These are phyloP conservation scores for Miscanthus lutarioriparius DNA, from an alignment of 176 grass and related monocot species.

Conservation along the genomic window DNA sequence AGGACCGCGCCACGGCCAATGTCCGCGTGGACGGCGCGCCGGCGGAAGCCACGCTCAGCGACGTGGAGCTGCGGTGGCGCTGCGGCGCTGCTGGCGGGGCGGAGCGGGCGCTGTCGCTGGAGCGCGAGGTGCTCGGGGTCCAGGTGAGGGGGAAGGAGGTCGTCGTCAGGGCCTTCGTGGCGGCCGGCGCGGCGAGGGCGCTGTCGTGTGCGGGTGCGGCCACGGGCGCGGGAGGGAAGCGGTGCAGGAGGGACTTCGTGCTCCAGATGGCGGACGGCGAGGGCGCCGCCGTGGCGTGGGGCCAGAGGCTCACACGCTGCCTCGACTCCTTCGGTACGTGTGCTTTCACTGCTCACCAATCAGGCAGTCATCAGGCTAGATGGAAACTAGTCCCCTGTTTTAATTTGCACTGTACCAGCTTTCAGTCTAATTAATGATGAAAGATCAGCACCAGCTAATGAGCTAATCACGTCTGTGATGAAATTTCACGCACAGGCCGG, in stretches of 20 bases:
- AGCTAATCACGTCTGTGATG: not conserved
- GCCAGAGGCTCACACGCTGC: conserved; percentile 23
- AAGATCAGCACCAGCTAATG: not conserved
- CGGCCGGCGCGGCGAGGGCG: not conserved
- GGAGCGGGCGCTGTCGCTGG: conserved; percentile 45
- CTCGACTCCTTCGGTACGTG: conserved; percentile 57
- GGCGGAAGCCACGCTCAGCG: conserved; percentile 40
- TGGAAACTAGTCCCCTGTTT: not conserved
- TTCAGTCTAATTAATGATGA: not conserved
- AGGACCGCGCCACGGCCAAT: conserved; percentile 18
- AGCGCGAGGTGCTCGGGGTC: conserved; percentile 63
- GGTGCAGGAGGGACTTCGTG: conserved; percentile 57
- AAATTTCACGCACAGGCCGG: conserved; percentile 37
- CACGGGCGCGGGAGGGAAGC: not conserved
- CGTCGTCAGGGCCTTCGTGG: conserved; percentile 54
- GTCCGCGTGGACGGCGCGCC: conserved; percentile 50
- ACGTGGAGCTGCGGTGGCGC: conserved; percentile 49
- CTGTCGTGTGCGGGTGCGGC: not conserved
- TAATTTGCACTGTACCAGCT: too few relatives aligned
- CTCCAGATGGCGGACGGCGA: conserved; percentile 57
- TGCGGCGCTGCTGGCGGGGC: not conserved
- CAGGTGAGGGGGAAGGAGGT: conserved; percentile 39
- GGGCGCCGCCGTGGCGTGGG: conserved; percentile 38
- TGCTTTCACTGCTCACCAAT: not conserved
- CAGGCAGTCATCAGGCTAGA: not conserved